A percentile compares a stretch with the other conserved stretches of the same genome.
phyloP scores from a whole-genome alignment of 1,284 basidiomycete genomes.

The Ceratobasidium sp. region DNA sequence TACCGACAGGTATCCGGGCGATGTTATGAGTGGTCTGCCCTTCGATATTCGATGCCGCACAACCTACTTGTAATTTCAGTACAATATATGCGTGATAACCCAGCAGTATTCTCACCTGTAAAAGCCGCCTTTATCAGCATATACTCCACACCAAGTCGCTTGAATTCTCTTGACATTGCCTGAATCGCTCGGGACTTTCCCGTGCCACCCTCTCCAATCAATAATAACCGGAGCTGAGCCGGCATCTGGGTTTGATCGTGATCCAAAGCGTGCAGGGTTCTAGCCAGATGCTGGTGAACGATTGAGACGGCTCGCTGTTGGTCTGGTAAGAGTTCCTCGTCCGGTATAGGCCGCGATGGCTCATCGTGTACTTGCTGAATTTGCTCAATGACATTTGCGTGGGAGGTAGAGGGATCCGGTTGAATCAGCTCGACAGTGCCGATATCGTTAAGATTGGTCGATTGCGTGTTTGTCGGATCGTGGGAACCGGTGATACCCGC shows the following conservation, averaged over 20 bases:
- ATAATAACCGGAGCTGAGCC: slow-evolving; percentile 55
- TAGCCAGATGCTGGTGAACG: slow-evolving; percentile 17
- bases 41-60: slow-evolving; percentile 57
- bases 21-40: slow-evolving; percentile 56
- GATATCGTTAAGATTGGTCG: not conserved
- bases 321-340: not conserved
- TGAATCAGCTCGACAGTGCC: not conserved
- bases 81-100: not conserved
- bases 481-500: not conserved
- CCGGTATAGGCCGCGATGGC: not conserved
- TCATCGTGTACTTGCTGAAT: not conserved
- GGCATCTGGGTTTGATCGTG: not conserved
- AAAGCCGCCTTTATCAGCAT: slow-evolving; percentile 56
- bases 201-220: slow-evolving; percentile 59
- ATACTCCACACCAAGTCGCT: slow-evolving; percentile 11
- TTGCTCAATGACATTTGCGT: too few relatives aligned
- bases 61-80: not conserved
- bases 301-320: slow-evolving; percentile 33
- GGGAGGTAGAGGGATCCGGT: not conserved
- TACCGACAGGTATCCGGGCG: not conserved
- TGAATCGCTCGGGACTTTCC: slow-evolving; percentile 60
- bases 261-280: not conserved
- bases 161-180: slow-evolving; percentile 52
- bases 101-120: slow-evolving; percentile 52
- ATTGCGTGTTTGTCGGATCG: too few relatives aligned